A percentile compares a stretch with the other conserved stretches of the same genome.
phyloP scores from a whole-genome alignment of 139 green algal genomes.

The Chlamydomonas eustigma region DNA sequence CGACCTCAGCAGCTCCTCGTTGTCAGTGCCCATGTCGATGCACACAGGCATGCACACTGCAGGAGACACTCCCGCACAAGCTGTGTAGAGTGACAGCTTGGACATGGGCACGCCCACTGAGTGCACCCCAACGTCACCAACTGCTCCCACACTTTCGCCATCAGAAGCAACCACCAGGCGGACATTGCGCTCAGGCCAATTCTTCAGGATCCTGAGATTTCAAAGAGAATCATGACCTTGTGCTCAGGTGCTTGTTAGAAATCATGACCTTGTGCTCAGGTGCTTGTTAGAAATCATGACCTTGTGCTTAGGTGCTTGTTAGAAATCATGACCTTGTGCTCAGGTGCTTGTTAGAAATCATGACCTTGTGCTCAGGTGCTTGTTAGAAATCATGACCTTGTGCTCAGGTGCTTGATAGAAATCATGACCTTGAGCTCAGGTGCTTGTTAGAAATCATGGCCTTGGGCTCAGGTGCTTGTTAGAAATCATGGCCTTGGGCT shows the following conservation, averaged over 20 bases:
- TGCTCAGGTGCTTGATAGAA: no score
- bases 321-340: no score
- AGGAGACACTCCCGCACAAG: conserved; percentile 72
- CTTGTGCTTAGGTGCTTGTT: no score
- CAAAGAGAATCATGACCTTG: no score
- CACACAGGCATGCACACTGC: conserved; percentile 71
- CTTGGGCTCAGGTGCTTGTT: no score
- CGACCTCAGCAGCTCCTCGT: conserved; percentile 57
- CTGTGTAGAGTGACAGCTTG: conserved; percentile 62
- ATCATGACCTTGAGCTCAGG: no score
- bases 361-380: no score
- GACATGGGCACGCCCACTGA: conserved; percentile 31
- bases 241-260: not conserved
- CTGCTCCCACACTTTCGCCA: conserved; percentile 62
- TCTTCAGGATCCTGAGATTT: conserved; percentile 83
- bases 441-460: no score
- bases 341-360: no score
- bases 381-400: no score
- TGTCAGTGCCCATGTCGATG: conserved; percentile 70
- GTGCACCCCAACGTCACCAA: conserved; percentile 79
- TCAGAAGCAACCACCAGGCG: conserved; percentile 80
- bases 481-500: no score
- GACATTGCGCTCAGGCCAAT: conserved; percentile 85
- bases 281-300: no score
- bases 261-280: not conserved